These are phyloP conservation scores for Paraconiothyrium brasiliense DNA, from an alignment of 2,329 filamentous ascomycete species.

Conservation along the genomic window DNA sequence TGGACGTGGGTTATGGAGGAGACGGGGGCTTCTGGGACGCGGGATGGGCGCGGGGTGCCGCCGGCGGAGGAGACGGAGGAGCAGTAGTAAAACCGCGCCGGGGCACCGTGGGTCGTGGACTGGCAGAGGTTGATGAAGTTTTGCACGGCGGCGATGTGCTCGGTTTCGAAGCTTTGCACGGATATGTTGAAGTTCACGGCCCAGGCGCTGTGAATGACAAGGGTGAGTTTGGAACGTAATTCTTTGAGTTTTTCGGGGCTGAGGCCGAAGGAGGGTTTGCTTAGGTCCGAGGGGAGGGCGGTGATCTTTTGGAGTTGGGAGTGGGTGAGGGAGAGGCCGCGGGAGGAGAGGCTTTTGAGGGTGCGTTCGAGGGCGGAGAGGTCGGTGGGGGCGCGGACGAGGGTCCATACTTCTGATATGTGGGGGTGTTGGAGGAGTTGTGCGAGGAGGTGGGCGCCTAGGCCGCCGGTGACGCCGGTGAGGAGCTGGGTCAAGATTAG, in stretches of 20 bases:
- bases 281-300: conserved; percentile 54
- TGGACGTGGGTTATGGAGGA: conserved; percentile 53
- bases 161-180: conserved; percentile 60
- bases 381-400: conserved; percentile 58
- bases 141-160: conserved; percentile 55
- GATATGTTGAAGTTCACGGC: conserved; percentile 66
- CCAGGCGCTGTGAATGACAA: conserved; percentile 64
- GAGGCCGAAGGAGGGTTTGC: conserved; percentile 54
- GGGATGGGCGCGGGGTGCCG: conserved; percentile 50
- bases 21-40: conserved; percentile 49
- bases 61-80: conserved; percentile 57
- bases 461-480: conserved; percentile 72
- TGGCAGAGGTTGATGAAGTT: conserved; percentile 56
- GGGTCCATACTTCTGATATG: conserved; percentile 58
- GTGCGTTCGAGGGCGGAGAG: conserved; percentile 48
- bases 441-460: conserved; percentile 67
- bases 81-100: conserved; percentile 56
- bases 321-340: conserved; percentile 48
- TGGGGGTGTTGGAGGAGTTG: conserved; percentile 40
- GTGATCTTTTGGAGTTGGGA: conserved; percentile 40
- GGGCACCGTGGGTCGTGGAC: conserved; percentile 39
- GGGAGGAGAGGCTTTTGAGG: conserved; percentile 43
- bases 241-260: conserved; percentile 24
- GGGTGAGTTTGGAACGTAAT: conserved; percentile 43
- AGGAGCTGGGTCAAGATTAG: conserved; percentile 52